Conservation (phyloP, 225 moss, liverwort and hornwort species). For the Anthoceros angustus region DNA sequence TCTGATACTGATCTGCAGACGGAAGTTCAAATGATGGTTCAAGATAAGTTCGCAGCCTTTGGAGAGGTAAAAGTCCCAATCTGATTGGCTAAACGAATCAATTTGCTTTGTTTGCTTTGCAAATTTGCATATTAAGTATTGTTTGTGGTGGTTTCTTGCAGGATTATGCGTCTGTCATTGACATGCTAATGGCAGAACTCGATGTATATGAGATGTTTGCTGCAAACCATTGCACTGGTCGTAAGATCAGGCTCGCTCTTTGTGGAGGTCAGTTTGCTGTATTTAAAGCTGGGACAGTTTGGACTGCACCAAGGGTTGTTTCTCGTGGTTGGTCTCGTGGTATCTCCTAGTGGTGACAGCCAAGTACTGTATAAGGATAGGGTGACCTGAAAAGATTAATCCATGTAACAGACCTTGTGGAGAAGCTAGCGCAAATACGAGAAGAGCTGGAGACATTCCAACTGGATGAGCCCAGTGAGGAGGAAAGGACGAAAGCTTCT, state of each 20-base stretch:
- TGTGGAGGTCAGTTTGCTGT: constrained; percentile 44
- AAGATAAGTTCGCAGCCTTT: constrained; percentile 48
- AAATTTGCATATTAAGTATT: neutral
- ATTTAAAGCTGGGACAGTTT: neutral
- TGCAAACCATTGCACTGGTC: constrained; percentile 72
- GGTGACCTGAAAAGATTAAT: too few species aligned
- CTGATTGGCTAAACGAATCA: neutral
- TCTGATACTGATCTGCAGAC: constrained; percentile 48
- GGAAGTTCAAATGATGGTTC: constrained; percentile 77
- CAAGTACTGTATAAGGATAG: too few species aligned
- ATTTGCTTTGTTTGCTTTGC: neutral
- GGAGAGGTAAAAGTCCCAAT: constrained; percentile 17
- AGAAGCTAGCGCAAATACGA: constrained; percentile 55
- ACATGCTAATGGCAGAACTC: constrained; percentile 79
- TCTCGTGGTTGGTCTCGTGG: too few species aligned
- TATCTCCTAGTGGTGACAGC: too few species aligned
- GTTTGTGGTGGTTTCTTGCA: neutral
- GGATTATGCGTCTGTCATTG: constrained; percentile 57
- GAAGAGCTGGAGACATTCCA: constrained; percentile 39
- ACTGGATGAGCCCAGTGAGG: constrained; percentile 29
- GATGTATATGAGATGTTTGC: constrained; percentile 93
- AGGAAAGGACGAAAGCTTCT: constrained; percentile 46
- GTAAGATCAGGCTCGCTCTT: constrained; percentile 44
- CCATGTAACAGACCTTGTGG: constrained; percentile 36
- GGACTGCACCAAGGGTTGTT: too few species aligned